These are phyloP conservation scores for Gentiana macrophylla DNA, from an alignment of 257 asterid species.

Conservation along the genomic window DNA sequence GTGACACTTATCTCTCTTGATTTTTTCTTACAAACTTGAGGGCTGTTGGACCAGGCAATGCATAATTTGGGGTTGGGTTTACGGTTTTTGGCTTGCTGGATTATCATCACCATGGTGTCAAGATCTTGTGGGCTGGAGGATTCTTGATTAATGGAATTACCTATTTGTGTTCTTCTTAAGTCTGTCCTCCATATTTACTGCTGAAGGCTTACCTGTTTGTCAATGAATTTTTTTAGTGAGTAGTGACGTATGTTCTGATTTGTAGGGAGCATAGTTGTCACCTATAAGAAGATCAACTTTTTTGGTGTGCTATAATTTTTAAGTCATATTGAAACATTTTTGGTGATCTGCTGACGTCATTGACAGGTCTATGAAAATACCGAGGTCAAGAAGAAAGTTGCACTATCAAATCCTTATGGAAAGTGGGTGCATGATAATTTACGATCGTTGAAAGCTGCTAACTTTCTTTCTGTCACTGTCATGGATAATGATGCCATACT, in stretches of 20 bases:
- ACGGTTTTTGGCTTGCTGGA: no score
- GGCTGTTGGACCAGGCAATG: no score
- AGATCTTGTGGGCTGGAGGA: no score
- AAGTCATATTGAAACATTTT: neutral
- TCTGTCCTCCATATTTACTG: neutral
- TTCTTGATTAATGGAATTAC: no score
- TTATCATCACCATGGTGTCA: no score
- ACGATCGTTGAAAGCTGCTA: slow-evolving; percentile 58
- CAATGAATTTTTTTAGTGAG: neutral
- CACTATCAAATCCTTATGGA: slow-evolving; percentile 72
- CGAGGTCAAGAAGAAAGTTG: slow-evolving; percentile 89
- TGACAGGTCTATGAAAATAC: slow-evolving; percentile 84
- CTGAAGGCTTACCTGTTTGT: neutral
- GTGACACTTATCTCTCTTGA: no score
- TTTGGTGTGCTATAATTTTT: neutral
- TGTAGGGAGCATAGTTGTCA: neutral
- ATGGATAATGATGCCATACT: slow-evolving; percentile 79
- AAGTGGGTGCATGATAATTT: slow-evolving; percentile 87
- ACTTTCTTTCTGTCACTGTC: slow-evolving; percentile 51
- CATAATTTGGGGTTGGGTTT: no score
- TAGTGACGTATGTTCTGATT: neutral
- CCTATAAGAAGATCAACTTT: neutral
- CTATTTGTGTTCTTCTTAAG: no score
- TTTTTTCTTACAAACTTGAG: no score
- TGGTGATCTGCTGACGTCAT: slow-evolving; percentile 5